Evolutionary conservation across 1,284 basidiomycete species (phyloP).

Genomic region (Caloboletus firmus): DNA sequence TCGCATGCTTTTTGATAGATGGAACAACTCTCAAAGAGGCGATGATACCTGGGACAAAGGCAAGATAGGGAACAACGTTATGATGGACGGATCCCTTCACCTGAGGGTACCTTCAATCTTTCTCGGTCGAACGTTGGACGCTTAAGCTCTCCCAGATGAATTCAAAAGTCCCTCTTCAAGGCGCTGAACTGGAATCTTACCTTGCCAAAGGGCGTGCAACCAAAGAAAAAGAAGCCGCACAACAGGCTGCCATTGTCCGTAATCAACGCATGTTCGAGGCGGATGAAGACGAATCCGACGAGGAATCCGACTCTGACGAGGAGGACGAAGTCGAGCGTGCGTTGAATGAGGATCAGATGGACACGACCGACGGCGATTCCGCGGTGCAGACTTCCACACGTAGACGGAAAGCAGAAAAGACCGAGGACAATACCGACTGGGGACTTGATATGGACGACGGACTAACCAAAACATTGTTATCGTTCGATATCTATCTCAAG

Average conservation of each 20-base stretch:
- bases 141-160: constrained; percentile 59
- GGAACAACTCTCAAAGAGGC: constrained; percentile 78
- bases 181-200: constrained; percentile 82
- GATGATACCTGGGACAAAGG: constrained; percentile 86
- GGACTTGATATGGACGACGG: constrained; percentile 71
- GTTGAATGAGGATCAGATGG: constrained; percentile 53
- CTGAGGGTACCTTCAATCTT: constrained; percentile 54
- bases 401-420: constrained; percentile 48
- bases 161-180: constrained; percentile 84
- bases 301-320: constrained; percentile 59
- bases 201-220: constrained; percentile 75
- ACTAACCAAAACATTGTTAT: constrained; percentile 70
- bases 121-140: neutral
- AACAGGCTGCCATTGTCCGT: constrained; percentile 81
- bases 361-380: constrained; percentile 39
- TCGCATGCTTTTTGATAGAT: constrained; percentile 79
- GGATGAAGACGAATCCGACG: constrained; percentile 69
- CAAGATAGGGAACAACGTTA: constrained; percentile 80
- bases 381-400: constrained; percentile 14
- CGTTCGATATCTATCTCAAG: constrained; percentile 96
- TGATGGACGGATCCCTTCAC: constrained; percentile 68
- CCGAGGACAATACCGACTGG: constrained; percentile 65
- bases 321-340: constrained; percentile 64
- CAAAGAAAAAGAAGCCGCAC: constrained; percentile 86
- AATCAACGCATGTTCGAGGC: constrained; percentile 90